A percentile compares a stretch with the other conserved stretches of the same genome.
These are phyloP conservation scores for Ilex paraguariensis DNA, from an alignment of 305 asterid species.

Conservation along the genomic window DNA sequence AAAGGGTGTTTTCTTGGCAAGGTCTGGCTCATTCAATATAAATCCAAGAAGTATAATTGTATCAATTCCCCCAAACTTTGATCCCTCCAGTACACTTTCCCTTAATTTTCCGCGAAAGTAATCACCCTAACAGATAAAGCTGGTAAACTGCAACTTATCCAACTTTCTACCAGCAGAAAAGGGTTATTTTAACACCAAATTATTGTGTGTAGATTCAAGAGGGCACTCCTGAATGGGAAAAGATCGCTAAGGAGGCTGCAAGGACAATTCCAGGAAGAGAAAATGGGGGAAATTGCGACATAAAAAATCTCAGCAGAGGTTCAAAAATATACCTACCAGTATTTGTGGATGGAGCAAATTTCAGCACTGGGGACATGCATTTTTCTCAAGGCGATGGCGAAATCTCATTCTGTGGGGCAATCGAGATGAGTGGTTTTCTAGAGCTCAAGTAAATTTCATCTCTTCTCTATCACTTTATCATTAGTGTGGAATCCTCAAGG, in stretches of 20 bases:
- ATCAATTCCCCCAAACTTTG: too few species aligned
- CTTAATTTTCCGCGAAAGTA: too few species aligned
- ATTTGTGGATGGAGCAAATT: slow-evolving; percentile 91
- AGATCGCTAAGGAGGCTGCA: slow-evolving; percentile 82
- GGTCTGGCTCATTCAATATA: slow-evolving; percentile 28
- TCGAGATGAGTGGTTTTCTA: slow-evolving; percentile 94
- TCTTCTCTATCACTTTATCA: neutral
- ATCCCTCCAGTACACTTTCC: too few species aligned
- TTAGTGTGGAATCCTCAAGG: neutral
- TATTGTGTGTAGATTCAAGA: slow-evolving; percentile 46
- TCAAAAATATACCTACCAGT: slow-evolving; percentile 93
- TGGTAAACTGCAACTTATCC: too few species aligned
- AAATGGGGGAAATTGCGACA: slow-evolving; percentile 95
- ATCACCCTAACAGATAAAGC: too few species aligned
- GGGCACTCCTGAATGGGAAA: slow-evolving; percentile 79
- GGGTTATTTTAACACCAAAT: too few species aligned
- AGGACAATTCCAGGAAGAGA: slow-evolving; percentile 95
- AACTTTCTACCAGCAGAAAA: too few species aligned
- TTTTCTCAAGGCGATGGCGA: slow-evolving; percentile 99
- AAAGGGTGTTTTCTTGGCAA: slow-evolving; percentile 87
- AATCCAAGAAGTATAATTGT: too few species aligned
- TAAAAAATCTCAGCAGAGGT: slow-evolving; percentile 88
- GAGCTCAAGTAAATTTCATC: slow-evolving; percentile 70
- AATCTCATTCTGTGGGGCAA: slow-evolving; percentile 91
- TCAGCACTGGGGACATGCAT: slow-evolving; percentile 96